phyloP scores from a whole-genome alignment of 176 grass and related monocot species.

The Oryza longistaminata region DNA sequence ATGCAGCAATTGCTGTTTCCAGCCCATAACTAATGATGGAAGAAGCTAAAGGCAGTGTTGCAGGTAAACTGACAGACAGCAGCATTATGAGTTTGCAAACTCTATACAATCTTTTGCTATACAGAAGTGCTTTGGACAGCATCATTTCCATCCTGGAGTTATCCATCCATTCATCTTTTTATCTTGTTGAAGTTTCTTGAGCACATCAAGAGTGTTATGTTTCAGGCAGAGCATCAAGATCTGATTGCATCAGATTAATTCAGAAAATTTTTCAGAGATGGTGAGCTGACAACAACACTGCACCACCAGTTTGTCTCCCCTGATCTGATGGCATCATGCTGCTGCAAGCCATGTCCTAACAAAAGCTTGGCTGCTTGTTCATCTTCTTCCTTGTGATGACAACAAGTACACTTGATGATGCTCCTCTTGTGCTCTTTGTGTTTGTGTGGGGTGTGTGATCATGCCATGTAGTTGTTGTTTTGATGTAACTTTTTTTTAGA shows the following conservation, averaged over 20 bases:
- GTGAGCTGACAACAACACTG: constrained; percentile 4
- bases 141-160: neutral
- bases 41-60: neutral
- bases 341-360: neutral
- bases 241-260: constrained; percentile 6
- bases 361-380: neutral
- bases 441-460: constrained; percentile 8
- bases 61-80: neutral
- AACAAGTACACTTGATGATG: neutral
- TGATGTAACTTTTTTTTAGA: neutral
- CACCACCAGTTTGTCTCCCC: neutral
- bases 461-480: neutral
- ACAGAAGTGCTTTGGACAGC: neutral
- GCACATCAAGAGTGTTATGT: neutral
- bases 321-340: constrained; percentile 16
- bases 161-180: neutral
- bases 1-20: constrained; percentile 7
- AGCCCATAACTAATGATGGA: constrained; percentile 9
- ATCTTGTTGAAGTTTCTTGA: neutral
- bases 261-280: neutral
- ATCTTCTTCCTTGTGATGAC: neutral
- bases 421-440: neutral
- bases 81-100: constrained; percentile 14
- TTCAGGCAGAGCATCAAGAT: constrained; percentile 28
- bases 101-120: constrained; percentile 24